Evolutionary conservation across 1,139 yeast genomes (phyloP), one percentile per base, ranked within the genome.

Genomic region (Lodderomyces parapsilosis): DNA sequence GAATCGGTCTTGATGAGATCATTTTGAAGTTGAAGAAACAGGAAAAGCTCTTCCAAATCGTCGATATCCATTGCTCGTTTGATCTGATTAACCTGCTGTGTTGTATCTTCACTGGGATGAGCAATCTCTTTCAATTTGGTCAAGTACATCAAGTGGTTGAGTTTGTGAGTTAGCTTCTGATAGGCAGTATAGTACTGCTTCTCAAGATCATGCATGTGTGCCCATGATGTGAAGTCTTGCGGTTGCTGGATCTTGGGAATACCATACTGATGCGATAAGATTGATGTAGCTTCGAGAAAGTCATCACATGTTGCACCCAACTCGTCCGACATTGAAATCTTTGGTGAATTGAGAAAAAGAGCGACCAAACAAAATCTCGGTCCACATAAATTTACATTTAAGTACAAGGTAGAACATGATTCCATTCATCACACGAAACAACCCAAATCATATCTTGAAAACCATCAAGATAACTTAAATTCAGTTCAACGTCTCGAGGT

Each of bases 141-240:
- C 40, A 63, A 48, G 45, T 65, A 68, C 8, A 68, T 55, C n/a
- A 72, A 49, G 11, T 52, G 44, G 46, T 68, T 59, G 23, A 70
- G 44, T 40, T 60, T 61, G 7, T 47, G 45, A 17, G 58, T 55
- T 15, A 69, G 50, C 27, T 57, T 51, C 6, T 46, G 37, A 44
- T 63, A 59, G 7, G 57, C 45, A 6, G 47, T 38, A 30, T 49
- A 52, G 44, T 68, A 68, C 39, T 60, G 50, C 4, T 43, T 28
- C 47, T 62, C 66, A 41, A 60, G 43, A 22, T 38, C 43, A 33
- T 43, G 44, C 10, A 55, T 47, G 17, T 36, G 24, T n/a, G 31
- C 3, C 38, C 38, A 36, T 10, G 38, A 30, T 10, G 33, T 30
- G 19, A 30, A 30, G 13, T 31, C 20, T 25, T 31, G 32, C 32